Conservation (phyloP, 148 eudicot genomes). For the Diospyros lotus region DNA sequence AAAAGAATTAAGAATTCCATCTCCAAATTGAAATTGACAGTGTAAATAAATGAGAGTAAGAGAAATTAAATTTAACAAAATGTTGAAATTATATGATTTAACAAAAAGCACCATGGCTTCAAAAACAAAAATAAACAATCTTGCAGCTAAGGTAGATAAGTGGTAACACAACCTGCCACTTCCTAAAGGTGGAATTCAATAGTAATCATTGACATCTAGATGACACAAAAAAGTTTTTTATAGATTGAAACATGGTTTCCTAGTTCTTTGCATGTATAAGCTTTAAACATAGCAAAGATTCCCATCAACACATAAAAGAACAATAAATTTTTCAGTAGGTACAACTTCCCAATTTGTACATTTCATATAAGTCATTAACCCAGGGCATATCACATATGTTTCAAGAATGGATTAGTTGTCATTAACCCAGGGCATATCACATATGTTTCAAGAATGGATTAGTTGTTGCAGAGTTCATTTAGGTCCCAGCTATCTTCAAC, state of each 20-base stretch:
- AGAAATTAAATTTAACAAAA: no score
- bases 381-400: not conserved
- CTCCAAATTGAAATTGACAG: no score
- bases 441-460: constrained; percentile 10
- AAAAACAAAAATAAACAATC: no score
- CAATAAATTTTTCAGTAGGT: not conserved
- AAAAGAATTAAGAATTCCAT: no score
- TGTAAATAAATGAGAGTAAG: no score
- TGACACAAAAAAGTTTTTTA: no score
- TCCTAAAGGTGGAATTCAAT: no score
- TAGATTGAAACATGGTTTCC: not conserved
- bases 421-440: not conserved
- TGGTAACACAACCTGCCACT: no score
- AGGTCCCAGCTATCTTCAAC: constrained; percentile 44
- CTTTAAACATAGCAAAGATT: not conserved
- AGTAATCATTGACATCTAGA: no score
- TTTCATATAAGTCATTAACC: not conserved
- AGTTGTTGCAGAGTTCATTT: constrained; percentile 49
- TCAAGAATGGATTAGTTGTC: constrained; percentile 57
- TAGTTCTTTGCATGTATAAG: not conserved
- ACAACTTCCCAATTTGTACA: not conserved
- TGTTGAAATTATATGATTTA: no score
- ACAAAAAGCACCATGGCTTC: no score
- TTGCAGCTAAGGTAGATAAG: no score
- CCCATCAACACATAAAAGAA: not conserved